These are phyloP conservation scores for Solanum verrucosum DNA, from an alignment of 257 asterid genomes.

Conservation along the genomic window DNA sequence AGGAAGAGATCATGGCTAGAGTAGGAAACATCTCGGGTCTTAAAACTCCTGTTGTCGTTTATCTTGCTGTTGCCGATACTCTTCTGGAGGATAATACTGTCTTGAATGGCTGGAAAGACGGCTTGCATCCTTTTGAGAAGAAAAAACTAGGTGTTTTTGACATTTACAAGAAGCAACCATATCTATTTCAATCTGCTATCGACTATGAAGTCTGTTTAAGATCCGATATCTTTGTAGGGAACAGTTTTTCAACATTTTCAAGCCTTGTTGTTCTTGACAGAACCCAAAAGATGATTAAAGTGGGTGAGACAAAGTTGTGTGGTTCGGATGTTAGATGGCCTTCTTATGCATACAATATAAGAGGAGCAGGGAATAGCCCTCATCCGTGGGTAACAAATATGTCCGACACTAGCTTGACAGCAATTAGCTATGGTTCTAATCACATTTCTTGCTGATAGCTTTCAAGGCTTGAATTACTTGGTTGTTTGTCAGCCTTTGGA, in stretches of 20 bases:
- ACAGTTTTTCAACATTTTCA: constrained; percentile 89
- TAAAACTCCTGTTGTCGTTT: constrained; percentile 38
- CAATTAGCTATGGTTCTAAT: constrained; percentile 81
- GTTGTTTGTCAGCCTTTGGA: not conserved
- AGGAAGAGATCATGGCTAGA: constrained; percentile 57
- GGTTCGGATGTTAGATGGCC: constrained; percentile 48
- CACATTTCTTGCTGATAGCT: constrained; percentile 43
- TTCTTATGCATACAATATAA: constrained; percentile 64
- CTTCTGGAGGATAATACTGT: constrained; percentile 72
- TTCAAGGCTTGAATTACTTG: not conserved
- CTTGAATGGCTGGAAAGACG: constrained; percentile 63
- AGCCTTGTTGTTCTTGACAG: constrained; percentile 89
- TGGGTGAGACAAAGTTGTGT: constrained; percentile 31
- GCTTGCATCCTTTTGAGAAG: constrained; percentile 68
- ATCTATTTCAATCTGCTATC: constrained; percentile 76
- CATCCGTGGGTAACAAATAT: constrained; percentile 67
- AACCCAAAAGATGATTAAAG: constrained; percentile 52
- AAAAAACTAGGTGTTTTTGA: constrained; percentile 56
- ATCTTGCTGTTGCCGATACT: constrained; percentile 84
- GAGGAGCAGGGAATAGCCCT: constrained; percentile 42
- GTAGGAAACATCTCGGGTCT: constrained; percentile 58
- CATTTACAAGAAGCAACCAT: constrained; percentile 54
- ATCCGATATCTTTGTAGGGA: constrained; percentile 77
- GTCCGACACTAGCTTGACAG: constrained; percentile 69
- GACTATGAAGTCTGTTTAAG: constrained; percentile 92